These are phyloP conservation scores for Phascolomyces articulosus DNA, from an alignment of 371 early-diverging fungal genomes.

Conservation along the genomic window DNA sequence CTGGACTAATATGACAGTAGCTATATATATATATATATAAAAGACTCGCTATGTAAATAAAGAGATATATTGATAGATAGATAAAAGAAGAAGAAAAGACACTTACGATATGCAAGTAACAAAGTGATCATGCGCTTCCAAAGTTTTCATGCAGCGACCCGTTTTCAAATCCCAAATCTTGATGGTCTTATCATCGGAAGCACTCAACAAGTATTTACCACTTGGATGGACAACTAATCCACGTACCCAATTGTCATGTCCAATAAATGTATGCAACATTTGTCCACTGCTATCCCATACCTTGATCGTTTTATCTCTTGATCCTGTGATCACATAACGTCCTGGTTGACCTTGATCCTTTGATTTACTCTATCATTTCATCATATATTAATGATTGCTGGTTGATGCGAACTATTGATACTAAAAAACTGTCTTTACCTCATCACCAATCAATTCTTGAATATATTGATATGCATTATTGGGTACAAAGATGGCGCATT, in stretches of 20 bases:
- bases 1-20: constrained; percentile 56
- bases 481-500: constrained; percentile 87
- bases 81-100: constrained; percentile 22
- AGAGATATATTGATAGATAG: no score
- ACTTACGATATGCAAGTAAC: constrained; percentile 80
- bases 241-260: constrained; percentile 97
- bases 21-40: constrained; percentile 10
- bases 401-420: no score
- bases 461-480: constrained; percentile 63
- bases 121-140: constrained; percentile 90
- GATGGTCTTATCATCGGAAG: constrained; percentile 87
- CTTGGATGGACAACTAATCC: constrained; percentile 81
- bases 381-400: no score
- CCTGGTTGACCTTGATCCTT: constrained; percentile 63
- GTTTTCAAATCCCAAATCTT: constrained; percentile 88
- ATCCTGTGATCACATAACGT: constrained; percentile 79
- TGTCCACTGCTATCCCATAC: constrained; percentile 87
- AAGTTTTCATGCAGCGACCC: constrained; percentile 79
- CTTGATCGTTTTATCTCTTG: constrained; percentile 88
- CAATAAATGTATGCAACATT: constrained; percentile 54
- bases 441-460: constrained; percentile 69
- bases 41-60: not conserved
- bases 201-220: constrained; percentile 79
- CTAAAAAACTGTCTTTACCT: constrained; percentile 32
- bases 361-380: no score